Percentiles rank a stretch among this genome's conserved stretches.
Evolutionary conservation across 257 asterid species (phyloP).

Genomic region (Fraxinus quadrangulata): DNA sequence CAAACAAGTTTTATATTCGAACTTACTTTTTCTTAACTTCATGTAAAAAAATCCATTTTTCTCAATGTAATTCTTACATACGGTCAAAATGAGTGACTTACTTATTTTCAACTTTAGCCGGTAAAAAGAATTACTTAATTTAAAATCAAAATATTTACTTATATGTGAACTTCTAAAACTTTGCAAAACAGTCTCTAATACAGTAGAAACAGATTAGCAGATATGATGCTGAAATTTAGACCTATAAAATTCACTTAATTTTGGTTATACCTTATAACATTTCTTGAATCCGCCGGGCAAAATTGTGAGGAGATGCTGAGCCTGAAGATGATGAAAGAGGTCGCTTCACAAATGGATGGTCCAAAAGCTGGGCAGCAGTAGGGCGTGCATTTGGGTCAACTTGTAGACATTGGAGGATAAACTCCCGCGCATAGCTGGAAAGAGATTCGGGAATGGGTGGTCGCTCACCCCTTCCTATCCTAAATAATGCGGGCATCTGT

Average conservation of each 20-base stretch:
- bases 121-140: too few species aligned
- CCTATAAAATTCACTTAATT: background rate
- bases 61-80: background rate
- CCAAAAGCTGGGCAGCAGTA: conserved; percentile 9
- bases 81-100: background rate
- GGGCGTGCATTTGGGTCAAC: conserved; percentile 40
- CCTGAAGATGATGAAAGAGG: background rate
- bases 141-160: too few species aligned
- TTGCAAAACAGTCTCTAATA: background rate
- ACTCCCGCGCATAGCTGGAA: conserved; percentile 72
- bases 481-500: conserved; percentile 4
- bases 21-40: background rate
- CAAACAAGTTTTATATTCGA: background rate
- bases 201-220: background rate
- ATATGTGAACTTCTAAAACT: background rate
- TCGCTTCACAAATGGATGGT: conserved; percentile 14
- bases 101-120: background rate
- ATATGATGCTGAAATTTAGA: background rate
- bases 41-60: too few species aligned
- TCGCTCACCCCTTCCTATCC: conserved; percentile 6
- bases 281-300: background rate
- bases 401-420: conserved; percentile 70
- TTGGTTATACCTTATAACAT: background rate
- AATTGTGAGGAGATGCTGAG: conserved; percentile 8
- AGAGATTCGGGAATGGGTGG: conserved; percentile 60